Percentiles rank a stretch among this genome's conserved stretches.
Evolutionary conservation across 2,329 filamentous ascomycete species (phyloP).

Genomic region (Monilinia laxa): DNA sequence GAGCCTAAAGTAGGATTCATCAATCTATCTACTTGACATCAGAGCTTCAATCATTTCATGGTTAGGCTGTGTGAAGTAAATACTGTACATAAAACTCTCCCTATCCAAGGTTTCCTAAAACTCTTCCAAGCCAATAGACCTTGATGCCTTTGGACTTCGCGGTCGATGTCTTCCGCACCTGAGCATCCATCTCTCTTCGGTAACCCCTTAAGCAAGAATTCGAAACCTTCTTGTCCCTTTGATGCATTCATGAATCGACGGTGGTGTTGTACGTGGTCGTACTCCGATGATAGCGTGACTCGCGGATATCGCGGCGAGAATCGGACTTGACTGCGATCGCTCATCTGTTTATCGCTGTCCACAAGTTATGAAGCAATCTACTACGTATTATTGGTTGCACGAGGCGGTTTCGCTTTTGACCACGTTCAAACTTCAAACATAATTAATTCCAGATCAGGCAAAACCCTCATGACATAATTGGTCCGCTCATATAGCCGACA

Average conservation of each 20-base stretch:
- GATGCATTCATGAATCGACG: not conserved
- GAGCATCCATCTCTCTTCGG: not conserved
- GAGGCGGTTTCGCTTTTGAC: conserved; percentile 1
- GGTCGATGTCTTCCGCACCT: not conserved
- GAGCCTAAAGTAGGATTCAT: too few species aligned
- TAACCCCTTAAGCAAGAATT: not conserved
- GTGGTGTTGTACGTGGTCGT: not conserved
- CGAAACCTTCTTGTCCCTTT: not conserved
- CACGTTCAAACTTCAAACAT: not conserved
- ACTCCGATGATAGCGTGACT: conserved; percentile 6
- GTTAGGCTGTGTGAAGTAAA: too few species aligned
- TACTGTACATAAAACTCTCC: too few species aligned
- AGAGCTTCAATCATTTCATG: too few species aligned
- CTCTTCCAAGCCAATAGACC: not conserved
- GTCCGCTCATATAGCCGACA: conserved; percentile 6
- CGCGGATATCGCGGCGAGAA: conserved; percentile 17
- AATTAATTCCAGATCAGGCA: not conserved
- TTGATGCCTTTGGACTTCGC: not conserved
- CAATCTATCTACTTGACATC: too few species aligned
- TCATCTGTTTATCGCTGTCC: not conserved
- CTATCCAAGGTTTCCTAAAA: too few species aligned
- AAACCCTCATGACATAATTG: not conserved
- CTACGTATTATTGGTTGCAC: not conserved
- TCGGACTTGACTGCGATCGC: conserved; percentile 12
- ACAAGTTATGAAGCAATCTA: not conserved